These are phyloP conservation scores for Amanita jacksonii DNA, from an alignment of 768 basidiomycete species.

Conservation along the genomic window DNA sequence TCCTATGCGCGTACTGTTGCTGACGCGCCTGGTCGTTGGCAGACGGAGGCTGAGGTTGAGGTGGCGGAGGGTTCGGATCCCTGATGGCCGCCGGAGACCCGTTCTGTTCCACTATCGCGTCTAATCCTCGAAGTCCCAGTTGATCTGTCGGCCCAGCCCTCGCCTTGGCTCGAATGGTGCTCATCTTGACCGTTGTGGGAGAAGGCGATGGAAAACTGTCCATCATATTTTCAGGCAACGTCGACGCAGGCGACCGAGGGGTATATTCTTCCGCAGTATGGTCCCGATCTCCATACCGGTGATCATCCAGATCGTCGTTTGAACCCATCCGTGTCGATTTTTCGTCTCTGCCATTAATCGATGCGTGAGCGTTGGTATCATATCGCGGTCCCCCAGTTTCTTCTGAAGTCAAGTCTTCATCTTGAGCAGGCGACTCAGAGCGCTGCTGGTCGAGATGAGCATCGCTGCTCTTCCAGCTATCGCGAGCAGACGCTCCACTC, in stretches of 20 bases:
- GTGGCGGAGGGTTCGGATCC: slow-evolving; percentile 18
- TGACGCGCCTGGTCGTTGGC: slow-evolving; percentile 13
- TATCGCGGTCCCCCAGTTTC: background rate
- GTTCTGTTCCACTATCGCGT: slow-evolving; percentile 44
- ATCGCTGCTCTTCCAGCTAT: slow-evolving; percentile 25
- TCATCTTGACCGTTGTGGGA: slow-evolving; percentile 10
- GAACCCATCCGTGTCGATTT: slow-evolving; percentile 4
- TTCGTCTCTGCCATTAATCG: slow-evolving; percentile 2
- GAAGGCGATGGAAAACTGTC: slow-evolving; percentile 15
- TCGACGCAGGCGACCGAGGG: slow-evolving; percentile 56
- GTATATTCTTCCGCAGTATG: slow-evolving; percentile 42
- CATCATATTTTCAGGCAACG: slow-evolving; percentile 21
- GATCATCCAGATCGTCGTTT: slow-evolving; percentile 10
- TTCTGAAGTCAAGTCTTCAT: slow-evolving; percentile 42
- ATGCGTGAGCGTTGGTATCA: background rate
- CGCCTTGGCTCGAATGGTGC: slow-evolving; percentile 35
- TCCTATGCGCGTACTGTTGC: slow-evolving; percentile 13
- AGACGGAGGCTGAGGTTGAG: no score
- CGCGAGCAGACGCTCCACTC: slow-evolving; percentile 18
- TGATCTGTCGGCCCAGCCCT: slow-evolving; percentile 55
- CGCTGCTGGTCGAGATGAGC: slow-evolving; percentile 4
- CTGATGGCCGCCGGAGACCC: slow-evolving; percentile 13
- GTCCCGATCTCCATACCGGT: slow-evolving; percentile 15
- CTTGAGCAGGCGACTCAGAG: background rate
- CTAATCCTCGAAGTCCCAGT: slow-evolving; percentile 49